Evolutionary conservation across 164 flowering plant species (phyloP), one percentile per base, ranked within the genome.

Genomic region (Protea cynaroides): DNA sequence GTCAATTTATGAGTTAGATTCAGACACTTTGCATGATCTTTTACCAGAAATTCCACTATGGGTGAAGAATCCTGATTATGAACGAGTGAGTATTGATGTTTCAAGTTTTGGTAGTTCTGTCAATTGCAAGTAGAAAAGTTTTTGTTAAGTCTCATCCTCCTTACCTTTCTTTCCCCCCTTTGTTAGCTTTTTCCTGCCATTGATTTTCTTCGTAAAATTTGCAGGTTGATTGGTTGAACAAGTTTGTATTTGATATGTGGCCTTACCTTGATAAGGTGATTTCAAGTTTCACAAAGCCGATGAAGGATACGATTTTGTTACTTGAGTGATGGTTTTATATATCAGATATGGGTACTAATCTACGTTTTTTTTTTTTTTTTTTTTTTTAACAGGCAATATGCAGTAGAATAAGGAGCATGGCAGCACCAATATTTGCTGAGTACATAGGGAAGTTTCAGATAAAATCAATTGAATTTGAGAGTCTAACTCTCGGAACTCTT

Each of bases 221-320:
- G 65, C 81, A 93, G 98, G 93, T 90, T 40, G 96, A 93, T 59
- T 93, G 97, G 98, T 68, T 90, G 63, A 93, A 89, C 82, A 86
- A 80, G 69, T 75, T 85, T 58, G 15, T 89, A 36, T 61, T 44
- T 21, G 74, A 83, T 56, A 84, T 86, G 88, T 93, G 96, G 98
- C 97, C 93, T 56, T 82, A 72, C 71, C 79, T 86, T 37, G 82
- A 86, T 71, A 86, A 84, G 91, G 91, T 84, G 68, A 50, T 60
- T 52, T 63, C 56, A 36, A 18, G 21, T 17, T 40, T 17, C 44
- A 9, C 11, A 22, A 1, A 54, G 12, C 15, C 7, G 7, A 21
- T 8, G 22, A 14, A 23, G 34, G 23, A 23, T 55, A 23, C 2
- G 13, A 3, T 15, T 23, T 8, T 55, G 3, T 1, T 10, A 23